phyloP scores from a whole-genome alignment of 441 rosid species.

The Euphorbia corollata region DNA sequence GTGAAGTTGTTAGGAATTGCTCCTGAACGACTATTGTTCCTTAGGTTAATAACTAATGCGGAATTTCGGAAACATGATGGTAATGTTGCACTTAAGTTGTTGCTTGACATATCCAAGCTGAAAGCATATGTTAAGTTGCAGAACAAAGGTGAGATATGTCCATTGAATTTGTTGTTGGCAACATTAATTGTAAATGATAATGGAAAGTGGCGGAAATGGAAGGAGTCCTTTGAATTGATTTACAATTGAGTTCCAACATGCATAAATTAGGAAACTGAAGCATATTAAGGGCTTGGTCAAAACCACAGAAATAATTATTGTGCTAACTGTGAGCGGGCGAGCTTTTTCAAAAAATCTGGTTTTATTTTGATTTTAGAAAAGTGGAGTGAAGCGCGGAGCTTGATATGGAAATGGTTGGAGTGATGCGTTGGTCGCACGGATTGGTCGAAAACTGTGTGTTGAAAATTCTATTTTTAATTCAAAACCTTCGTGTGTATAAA shows the following conservation, averaged over 20 bases:
- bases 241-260: neutral
- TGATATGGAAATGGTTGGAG: too few species aligned
- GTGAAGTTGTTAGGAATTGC: conserved; percentile 4
- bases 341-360: too few species aligned
- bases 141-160: conserved; percentile 12
- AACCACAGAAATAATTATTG: conserved; percentile 7
- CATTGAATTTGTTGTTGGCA: conserved; percentile 7
- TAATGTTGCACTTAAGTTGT: conserved; percentile 20
- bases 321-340: too few species aligned
- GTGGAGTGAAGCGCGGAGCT: too few species aligned
- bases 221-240: conserved; percentile 20
- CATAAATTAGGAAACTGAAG: conserved; percentile 16
- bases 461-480: too few species aligned
- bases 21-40: conserved; percentile 12
- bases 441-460: too few species aligned
- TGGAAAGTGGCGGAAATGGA: conserved; percentile 22
- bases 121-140: conserved; percentile 9
- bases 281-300: conserved; percentile 1
- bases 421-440: too few species aligned
- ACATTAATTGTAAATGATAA: neutral
- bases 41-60: conserved; percentile 1
- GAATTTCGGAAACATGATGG: neutral
- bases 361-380: too few species aligned
- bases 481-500: too few species aligned
- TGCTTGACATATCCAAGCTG: conserved; percentile 19